These are phyloP conservation scores for Mycena capillaripes DNA, from an alignment of 768 basidiomycete genomes.

Conservation along the genomic window DNA sequence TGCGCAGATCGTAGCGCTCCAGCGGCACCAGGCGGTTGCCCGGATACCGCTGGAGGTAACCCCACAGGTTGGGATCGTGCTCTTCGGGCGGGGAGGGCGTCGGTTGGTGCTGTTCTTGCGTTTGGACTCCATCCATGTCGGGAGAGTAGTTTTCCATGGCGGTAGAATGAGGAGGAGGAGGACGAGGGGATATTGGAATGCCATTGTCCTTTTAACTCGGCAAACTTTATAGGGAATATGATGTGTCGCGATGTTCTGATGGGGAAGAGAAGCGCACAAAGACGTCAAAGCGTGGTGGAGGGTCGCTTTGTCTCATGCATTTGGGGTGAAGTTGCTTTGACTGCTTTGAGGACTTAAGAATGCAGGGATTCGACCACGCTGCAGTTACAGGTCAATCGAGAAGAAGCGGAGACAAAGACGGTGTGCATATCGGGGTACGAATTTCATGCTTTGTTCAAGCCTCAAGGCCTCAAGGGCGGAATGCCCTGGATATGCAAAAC, in stretches of 20 bases:
- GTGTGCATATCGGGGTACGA: no score
- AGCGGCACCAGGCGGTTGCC: constrained; percentile 44
- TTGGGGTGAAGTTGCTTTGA: no score
- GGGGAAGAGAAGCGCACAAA: neutral
- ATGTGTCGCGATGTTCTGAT: no score
- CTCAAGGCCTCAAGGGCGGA: no score
- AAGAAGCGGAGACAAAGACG: no score
- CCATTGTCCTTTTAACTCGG: constrained; percentile 10
- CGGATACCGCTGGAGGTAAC: constrained; percentile 17
- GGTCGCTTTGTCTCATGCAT: no score
- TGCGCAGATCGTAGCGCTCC: constrained; percentile 75
- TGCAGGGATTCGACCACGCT: no score
- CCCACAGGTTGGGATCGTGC: constrained; percentile 15
- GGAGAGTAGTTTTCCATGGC: neutral
- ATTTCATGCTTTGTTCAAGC: no score
- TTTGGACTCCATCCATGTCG: constrained; percentile 1
- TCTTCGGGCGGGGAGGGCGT: neutral
- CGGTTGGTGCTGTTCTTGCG: constrained; percentile 12
- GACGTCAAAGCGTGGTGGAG: neutral
- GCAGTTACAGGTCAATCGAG: no score
- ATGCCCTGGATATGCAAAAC: no score
- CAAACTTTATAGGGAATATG: neutral
- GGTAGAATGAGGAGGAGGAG: neutral
- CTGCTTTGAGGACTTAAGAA: no score
- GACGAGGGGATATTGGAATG: neutral